Conservation (phyloP, 345 rosid species). For the Hypericum perforatum region DNA sequence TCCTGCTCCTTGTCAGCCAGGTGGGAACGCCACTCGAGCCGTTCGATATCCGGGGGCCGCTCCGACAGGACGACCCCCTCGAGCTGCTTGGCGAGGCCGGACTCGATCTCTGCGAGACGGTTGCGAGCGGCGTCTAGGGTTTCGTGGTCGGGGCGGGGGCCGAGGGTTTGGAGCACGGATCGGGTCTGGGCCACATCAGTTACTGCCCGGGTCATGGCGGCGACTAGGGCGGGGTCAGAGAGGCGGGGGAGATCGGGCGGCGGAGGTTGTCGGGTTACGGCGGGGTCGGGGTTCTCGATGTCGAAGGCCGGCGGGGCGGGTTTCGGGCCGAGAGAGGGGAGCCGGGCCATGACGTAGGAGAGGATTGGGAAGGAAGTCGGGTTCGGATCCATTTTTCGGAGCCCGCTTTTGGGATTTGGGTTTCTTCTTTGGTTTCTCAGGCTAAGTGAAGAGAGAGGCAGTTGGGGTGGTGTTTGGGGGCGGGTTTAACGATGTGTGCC, state of each 20-base stretch:
- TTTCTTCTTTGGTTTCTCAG: too few species aligned
- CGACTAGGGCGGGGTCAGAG: conserved; percentile 50
- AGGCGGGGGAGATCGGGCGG: conserved; percentile 31
- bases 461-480: too few species aligned
- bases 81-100: conserved; percentile 45
- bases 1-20: too few species aligned
- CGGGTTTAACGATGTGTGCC: too few species aligned
- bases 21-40: conserved; percentile 47
- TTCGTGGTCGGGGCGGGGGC: conserved; percentile 92
- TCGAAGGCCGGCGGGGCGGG: conserved; percentile 21
- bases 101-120: conserved; percentile 49
- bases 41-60: conserved; percentile 41
- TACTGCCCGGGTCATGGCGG: conserved; percentile 66
- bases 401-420: too few species aligned
- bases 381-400: too few species aligned
- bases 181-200: conserved; percentile 75
- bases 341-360: too few species aligned
- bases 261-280: too few species aligned
- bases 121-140: conserved; percentile 62
- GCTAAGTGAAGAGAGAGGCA: too few species aligned
- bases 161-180: conserved; percentile 63
- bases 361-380: too few species aligned
- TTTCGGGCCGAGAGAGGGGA: neutral
- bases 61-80: conserved; percentile 65
- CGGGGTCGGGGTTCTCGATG: conserved; percentile 22